Base-by-base conservation (phyloP, 2,329 filamentous ascomycete genomes). In the Xylariaceae sp. region DNA sequence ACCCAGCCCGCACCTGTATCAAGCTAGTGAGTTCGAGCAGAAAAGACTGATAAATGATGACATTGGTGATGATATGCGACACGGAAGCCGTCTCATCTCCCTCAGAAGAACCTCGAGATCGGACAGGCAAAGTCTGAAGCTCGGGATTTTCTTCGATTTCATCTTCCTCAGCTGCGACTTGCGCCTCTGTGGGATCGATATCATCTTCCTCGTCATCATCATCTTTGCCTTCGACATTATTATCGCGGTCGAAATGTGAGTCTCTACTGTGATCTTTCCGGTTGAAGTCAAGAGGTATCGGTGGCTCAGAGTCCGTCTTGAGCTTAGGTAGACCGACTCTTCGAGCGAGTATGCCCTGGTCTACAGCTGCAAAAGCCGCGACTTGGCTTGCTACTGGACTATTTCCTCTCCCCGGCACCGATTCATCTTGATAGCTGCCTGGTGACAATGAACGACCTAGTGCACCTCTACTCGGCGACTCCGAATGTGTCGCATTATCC, bases 31-130 rank as follows among this genome's bases (percentile, higher is more conserved):
- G 65, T 64, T 93, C 88, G 40, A 92, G 74, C 40, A 92, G 67
- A 61, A 93, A 93, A 27, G 86, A 85, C 63, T 93, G 88, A 46
- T 90, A 71, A 40, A 92, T 79, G 47, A 92, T 79, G 33, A 86
- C 80, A 62, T 92, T 93, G 5, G 87, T 92, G 50, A 93, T 69
- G 10, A 92, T 72, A 62, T 92, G 87, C 33, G 85, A 88, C 4
- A 93, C 79, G 6, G 83, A 88, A 6, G 82, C 83, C 8, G 73
- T 74, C 39, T 65, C 67, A 4, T 67, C 67, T 5, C 67, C 61
- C 22, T 61, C 61, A n/a, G n/a, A n/a, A n/a, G n/a, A n/a, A n/a
- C n/a, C n/a, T n/a, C n/a, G n/a, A n/a, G n/a, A n/a, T n/a, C n/a
- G n/a, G n/a, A n/a, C n/a, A 3, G 47, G 27, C 11, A 52, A 48